These are phyloP conservation scores for Yamadazyma songkhlaensis DNA, from an alignment of 1,139 yeast genomes.

Conservation along the genomic window DNA sequence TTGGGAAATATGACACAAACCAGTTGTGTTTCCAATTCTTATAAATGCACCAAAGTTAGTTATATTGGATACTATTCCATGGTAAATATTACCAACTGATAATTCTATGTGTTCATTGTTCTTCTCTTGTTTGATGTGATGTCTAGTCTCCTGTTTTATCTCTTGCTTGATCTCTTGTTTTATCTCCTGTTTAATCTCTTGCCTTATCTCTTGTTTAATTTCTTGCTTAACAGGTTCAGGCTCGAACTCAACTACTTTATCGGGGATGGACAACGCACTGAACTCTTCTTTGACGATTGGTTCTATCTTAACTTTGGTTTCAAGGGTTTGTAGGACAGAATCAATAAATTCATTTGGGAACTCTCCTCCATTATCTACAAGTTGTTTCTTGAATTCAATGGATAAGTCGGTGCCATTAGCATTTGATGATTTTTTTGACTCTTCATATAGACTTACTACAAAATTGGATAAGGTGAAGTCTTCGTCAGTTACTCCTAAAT, in stretches of 20 bases:
- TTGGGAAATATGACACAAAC: conserved; percentile 78
- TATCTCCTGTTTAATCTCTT: conserved; percentile 11
- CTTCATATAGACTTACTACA: conserved; percentile 46
- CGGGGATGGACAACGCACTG: conserved; percentile 18
- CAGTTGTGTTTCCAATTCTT: conserved; percentile 32
- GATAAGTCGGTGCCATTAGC: not conserved
- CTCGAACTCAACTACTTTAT: conserved; percentile 12
- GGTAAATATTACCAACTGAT: conserved; percentile 45
- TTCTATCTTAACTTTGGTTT: conserved; percentile 14
- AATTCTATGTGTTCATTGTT: conserved; percentile 21
- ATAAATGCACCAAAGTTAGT: conserved; percentile 81
- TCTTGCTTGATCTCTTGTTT: conserved; percentile 7
- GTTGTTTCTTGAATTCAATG: conserved; percentile 17
- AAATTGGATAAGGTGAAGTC: conserved; percentile 58
- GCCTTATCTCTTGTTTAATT: conserved; percentile 9
- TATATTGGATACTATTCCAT: conserved; percentile 59
- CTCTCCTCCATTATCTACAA: conserved; percentile 57
- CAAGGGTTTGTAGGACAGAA: conserved; percentile 24
- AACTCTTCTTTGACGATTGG: conserved; percentile 4
- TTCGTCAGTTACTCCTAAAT: conserved; percentile 21
- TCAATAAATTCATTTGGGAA: conserved; percentile 47
- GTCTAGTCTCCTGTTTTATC: conserved; percentile 9
- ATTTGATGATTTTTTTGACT: conserved; percentile 12
- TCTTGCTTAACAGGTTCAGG: conserved; percentile 5
- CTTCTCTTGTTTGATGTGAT: conserved; percentile 7